A percentile compares a stretch with the other conserved stretches of the same genome.
phyloP scores from a whole-genome alignment of 1,139 yeast species.

The Taiozyma sp. region DNA sequence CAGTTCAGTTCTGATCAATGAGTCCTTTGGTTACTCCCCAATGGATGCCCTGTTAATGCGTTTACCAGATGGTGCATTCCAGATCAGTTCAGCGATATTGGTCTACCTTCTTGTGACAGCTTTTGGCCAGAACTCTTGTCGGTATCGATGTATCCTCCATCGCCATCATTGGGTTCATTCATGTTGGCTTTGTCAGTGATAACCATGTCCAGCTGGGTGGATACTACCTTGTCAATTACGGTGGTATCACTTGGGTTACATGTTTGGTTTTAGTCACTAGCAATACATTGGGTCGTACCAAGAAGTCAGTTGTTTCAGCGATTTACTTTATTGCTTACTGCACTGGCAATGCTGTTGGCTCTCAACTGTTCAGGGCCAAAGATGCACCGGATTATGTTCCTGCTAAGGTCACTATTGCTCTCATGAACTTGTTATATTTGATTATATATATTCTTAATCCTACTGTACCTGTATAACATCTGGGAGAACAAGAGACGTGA shows the following conservation, averaged over 20 bases:
- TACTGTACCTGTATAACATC: conserved; percentile 7
- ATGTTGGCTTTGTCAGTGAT: conserved; percentile 43
- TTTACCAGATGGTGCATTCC: conserved; percentile 38
- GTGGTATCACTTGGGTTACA: conserved; percentile 22
- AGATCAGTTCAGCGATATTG: conserved; percentile 9
- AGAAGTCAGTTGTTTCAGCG: conserved; percentile 40
- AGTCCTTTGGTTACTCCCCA: conserved; percentile 34
- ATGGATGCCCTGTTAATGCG: conserved; percentile 36
- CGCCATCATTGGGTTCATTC: conserved; percentile 32
- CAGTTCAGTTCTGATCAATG: conserved; percentile 31
- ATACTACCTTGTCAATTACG: conserved; percentile 21
- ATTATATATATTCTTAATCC: conserved; percentile 4
- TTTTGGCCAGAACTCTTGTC: conserved; percentile 22
- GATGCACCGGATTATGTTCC: conserved; percentile 41
- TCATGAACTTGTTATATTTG: conserved; percentile 3
- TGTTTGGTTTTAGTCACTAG: conserved; percentile 29
- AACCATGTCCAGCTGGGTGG: conserved; percentile 41
- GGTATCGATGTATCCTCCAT: conserved; percentile 31
- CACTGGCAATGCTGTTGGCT: conserved; percentile 53
- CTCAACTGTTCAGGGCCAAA: conserved; percentile 42
- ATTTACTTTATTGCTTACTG: conserved; percentile 49
- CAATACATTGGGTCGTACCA: conserved; percentile 55
- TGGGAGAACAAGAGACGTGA: conserved; percentile 7
- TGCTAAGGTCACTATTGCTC: conserved; percentile 35
- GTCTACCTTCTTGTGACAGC: not conserved